A percentile compares a stretch with the other conserved stretches of the same genome.
Conservation (phyloP, 2,329 filamentous ascomycete species). For the Ophiostoma ips region DNA sequence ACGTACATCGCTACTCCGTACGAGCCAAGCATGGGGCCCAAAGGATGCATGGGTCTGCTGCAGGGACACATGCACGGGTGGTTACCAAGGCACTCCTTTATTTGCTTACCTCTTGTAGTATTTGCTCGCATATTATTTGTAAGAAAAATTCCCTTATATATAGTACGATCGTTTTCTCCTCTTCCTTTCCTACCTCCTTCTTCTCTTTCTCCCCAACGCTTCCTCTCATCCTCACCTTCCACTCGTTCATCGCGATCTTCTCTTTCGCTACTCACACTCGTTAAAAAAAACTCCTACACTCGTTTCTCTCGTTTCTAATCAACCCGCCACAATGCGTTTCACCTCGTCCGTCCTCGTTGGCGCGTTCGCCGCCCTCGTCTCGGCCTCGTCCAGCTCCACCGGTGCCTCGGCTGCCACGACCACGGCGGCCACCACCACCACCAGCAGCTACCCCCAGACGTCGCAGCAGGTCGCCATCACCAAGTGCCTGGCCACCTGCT, state of each 20-base stretch:
- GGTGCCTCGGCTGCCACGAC: slow-evolving; percentile 11
- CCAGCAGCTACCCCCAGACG: slow-evolving; percentile 22
- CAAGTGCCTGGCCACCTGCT: slow-evolving; percentile 33
- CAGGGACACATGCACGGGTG: too few species aligned
- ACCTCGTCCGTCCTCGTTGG: slow-evolving; percentile 31
- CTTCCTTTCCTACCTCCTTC: not conserved
- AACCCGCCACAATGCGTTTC: slow-evolving; percentile 40
- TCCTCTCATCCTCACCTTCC: not conserved
- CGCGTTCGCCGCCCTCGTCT: slow-evolving; percentile 34
- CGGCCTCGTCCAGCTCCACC: slow-evolving; percentile 28
- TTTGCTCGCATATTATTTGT: not conserved
- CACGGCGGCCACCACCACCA: slow-evolving; percentile 14
- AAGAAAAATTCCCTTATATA: not conserved
- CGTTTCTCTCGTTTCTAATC: not conserved
- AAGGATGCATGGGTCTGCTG: too few species aligned
- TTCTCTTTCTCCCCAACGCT: not conserved
- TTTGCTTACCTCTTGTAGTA: too few species aligned
- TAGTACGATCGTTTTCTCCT: not conserved
- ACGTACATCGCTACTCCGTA: too few species aligned
- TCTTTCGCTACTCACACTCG: not conserved
- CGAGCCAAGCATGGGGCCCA: not conserved
- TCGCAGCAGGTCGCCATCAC: slow-evolving; percentile 23
- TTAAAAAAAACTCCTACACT: not conserved
- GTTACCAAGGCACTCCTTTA: too few species aligned
- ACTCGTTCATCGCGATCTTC: not conserved